Conservation (phyloP, 768 basidiomycete genomes). For the Epithele typhae region DNA sequence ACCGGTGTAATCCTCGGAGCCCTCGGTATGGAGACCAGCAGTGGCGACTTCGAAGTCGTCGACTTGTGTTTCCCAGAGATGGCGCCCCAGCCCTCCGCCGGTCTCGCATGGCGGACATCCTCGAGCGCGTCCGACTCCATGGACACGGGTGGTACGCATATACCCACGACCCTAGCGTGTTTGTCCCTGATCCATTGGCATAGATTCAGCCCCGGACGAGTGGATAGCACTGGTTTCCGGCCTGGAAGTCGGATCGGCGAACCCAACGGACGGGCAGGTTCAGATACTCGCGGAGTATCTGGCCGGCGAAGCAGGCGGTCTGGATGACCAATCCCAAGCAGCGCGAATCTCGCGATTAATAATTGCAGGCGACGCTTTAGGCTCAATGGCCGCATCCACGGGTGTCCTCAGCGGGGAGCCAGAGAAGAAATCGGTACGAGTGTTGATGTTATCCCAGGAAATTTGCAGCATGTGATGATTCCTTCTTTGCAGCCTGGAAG, state of each 20-base stretch:
- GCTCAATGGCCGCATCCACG: conserved; percentile 38
- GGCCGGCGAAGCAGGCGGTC: conserved; percentile 74
- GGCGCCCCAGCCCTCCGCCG: conserved; percentile 53
- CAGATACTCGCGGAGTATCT: conserved; percentile 92
- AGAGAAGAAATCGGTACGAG: conserved; percentile 59
- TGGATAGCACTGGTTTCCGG: conserved; percentile 90
- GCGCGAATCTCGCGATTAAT: conserved; percentile 80
- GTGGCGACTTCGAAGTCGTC: conserved; percentile 91
- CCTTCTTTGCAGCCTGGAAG: conserved; percentile 37
- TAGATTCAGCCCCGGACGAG: conserved; percentile 37
- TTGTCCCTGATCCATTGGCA: background rate
- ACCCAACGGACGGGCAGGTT: conserved; percentile 63
- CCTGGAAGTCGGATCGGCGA: conserved; percentile 66
- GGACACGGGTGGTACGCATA: conserved; percentile 65
- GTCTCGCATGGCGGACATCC: conserved; percentile 11
- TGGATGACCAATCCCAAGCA: conserved; percentile 58
- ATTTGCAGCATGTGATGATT: background rate
- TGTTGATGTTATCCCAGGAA: background rate
- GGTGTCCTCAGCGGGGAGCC: conserved; percentile 23
- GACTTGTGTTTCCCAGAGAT: conserved; percentile 85
- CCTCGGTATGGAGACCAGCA: conserved; percentile 83
- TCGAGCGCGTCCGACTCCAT: conserved; percentile 37
- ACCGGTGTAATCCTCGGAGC: conserved; percentile 91
- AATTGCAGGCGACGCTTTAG: conserved; percentile 86
- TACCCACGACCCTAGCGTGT: background rate